phyloP scores from a whole-genome alignment of 495 filamentous ascomycete species.

The Diplogelasinospora grovesii region DNA sequence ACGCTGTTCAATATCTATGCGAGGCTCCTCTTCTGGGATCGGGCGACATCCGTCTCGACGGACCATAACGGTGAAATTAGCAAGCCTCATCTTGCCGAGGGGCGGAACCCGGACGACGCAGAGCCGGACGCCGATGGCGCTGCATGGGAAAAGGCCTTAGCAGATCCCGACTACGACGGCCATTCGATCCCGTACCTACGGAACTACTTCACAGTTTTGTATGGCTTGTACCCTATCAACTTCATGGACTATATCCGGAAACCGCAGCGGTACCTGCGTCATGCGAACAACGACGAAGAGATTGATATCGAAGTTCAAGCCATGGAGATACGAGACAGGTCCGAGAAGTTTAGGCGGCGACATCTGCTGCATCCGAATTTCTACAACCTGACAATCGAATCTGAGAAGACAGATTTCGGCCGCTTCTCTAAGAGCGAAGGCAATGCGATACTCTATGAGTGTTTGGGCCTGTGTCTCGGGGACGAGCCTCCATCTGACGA shows the following conservation, averaged over 20 bases:
- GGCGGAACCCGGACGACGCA: too few species aligned
- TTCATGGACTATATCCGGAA: conserved; percentile 72
- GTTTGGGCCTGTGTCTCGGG: conserved; percentile 46
- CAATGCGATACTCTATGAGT: conserved; percentile 63
- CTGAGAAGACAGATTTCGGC: conserved; percentile 61
- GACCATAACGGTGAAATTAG: conserved; percentile 27
- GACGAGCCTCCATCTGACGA: conserved; percentile 10
- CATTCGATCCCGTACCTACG: conserved; percentile 61
- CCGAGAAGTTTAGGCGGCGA: conserved; percentile 57
- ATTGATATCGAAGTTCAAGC: conserved; percentile 69
- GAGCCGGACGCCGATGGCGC: conserved; percentile 18
- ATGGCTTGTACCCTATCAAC: conserved; percentile 74
- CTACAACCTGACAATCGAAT: conserved; percentile 60
- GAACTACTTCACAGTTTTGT: conserved; percentile 72
- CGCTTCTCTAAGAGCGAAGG: conserved; percentile 68
- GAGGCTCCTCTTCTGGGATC: conserved; percentile 66
- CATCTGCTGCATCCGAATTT: conserved; percentile 72
- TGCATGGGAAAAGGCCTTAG: conserved; percentile 54
- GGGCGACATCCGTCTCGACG: conserved; percentile 31
- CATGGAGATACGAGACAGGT: conserved; percentile 59
- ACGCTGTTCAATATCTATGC: conserved; percentile 71
- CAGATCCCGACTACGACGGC: conserved; percentile 51
- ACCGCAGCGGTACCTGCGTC: conserved; percentile 61
- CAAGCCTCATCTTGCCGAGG: too few species aligned
- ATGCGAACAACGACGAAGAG: conserved; percentile 56